Conservation (phyloP, 306 rosid species). For the Carpinus fangiana region DNA sequence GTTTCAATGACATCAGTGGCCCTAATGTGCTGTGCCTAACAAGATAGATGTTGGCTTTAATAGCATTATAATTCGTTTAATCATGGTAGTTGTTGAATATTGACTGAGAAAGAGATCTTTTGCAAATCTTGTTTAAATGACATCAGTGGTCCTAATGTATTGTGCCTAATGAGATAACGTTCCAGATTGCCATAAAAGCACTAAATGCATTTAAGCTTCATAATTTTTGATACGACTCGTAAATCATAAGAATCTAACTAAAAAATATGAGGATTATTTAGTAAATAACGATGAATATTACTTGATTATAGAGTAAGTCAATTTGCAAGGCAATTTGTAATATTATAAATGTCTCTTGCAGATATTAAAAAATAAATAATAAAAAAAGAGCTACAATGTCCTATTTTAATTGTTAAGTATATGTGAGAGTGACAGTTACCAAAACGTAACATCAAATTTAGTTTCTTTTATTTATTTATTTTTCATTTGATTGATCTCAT, state of each 20-base stretch:
- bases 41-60: neutral
- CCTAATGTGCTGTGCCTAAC: neutral
- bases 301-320: neutral
- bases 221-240: too few relatives aligned
- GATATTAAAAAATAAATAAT: neutral
- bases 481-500: neutral
- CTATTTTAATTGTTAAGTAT: neutral
- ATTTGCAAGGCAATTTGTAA: neutral
- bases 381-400: neutral
- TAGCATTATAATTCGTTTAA: neutral
- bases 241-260: too few relatives aligned
- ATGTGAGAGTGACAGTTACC: neutral
- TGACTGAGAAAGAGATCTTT: neutral
- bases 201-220: neutral
- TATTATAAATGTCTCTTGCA: neutral
- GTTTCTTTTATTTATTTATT: neutral
- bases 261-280: too few relatives aligned
- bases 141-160: neutral
- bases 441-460: neutral
- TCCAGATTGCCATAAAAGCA: neutral
- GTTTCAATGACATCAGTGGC: neutral
- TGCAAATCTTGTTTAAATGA: neutral
- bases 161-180: neutral
- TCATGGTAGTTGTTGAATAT: neutral
- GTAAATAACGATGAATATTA: neutral